phyloP scores from a whole-genome alignment of 805 yeast species.

The Monosporozyma servazzii region DNA sequence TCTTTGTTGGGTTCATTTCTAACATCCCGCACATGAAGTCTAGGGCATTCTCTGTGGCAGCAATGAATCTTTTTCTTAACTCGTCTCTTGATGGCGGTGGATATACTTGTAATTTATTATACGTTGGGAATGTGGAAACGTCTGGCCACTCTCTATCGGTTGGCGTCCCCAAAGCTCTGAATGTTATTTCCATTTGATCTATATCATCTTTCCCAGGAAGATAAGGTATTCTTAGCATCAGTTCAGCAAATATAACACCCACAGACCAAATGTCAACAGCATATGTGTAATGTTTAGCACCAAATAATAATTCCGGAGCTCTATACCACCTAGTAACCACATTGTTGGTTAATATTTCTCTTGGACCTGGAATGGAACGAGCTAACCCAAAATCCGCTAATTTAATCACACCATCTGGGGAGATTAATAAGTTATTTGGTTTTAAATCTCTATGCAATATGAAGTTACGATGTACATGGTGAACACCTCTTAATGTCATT shows the following conservation, averaged over 20 bases:
- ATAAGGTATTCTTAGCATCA: slow-evolving; percentile 92
- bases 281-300: slow-evolving; percentile 79
- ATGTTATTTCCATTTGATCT: slow-evolving; percentile 88
- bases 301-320: slow-evolving; percentile 88
- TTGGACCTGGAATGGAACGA: slow-evolving; percentile 67
- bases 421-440: slow-evolving; percentile 80
- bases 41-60: slow-evolving; percentile 80
- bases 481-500: slow-evolving; percentile 90
- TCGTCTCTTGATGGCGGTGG: slow-evolving; percentile 81
- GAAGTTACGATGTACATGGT: slow-evolving; percentile 89
- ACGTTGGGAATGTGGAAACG: slow-evolving; percentile 68
- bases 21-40: slow-evolving; percentile 68
- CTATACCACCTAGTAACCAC: slow-evolving; percentile 98
- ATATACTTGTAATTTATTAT: slow-evolving; percentile 61
- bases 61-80: slow-evolving; percentile 72
- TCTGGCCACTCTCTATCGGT: slow-evolving; percentile 89
- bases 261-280: slow-evolving; percentile 95
- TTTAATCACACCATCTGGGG: slow-evolving; percentile 82
- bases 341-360: slow-evolving; percentile 74
- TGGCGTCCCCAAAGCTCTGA: slow-evolving; percentile 93
- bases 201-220: slow-evolving; percentile 85
- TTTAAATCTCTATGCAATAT: slow-evolving; percentile 88
- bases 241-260: slow-evolving; percentile 91
- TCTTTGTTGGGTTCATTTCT: slow-evolving; percentile 63
- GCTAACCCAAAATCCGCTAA: slow-evolving; percentile 98